phyloP scores from a whole-genome alignment of 2,329 filamentous ascomycete genomes.

The Verticillium zaregamsianum region DNA sequence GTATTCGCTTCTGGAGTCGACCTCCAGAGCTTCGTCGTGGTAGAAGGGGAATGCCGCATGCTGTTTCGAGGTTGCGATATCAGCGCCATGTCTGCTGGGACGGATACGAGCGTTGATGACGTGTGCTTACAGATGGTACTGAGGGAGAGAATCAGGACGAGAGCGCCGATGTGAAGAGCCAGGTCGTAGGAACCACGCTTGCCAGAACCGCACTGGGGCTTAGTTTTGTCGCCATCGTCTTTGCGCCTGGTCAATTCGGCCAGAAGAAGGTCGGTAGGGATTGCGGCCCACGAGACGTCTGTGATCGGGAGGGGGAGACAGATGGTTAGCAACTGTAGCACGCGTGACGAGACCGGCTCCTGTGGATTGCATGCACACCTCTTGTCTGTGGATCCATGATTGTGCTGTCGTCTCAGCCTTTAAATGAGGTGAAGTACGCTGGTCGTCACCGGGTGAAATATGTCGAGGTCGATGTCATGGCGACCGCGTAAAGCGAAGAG shows the following conservation, averaged over 20 bases:
- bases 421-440: neutral
- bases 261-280: slow-evolving; percentile 47
- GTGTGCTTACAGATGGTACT: slow-evolving; percentile 49
- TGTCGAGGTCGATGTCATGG: neutral
- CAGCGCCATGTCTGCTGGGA: neutral
- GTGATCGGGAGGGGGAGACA: neutral
- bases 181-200: slow-evolving; percentile 59
- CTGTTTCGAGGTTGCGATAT: slow-evolving; percentile 26
- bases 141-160: slow-evolving; percentile 60
- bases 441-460: neutral
- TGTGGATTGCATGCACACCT: neutral
- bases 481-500: neutral
- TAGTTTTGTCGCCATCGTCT: slow-evolving; percentile 28
- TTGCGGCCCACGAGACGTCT: slow-evolving; percentile 41
- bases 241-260: slow-evolving; percentile 49
- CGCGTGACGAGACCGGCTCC: neutral
- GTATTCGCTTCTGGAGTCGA: slow-evolving; percentile 53
- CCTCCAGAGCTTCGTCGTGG: slow-evolving; percentile 55
- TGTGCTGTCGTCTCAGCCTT: neutral
- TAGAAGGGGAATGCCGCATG: slow-evolving; percentile 63
- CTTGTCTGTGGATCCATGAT: neutral
- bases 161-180: slow-evolving; percentile 60
- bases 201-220: slow-evolving; percentile 49
- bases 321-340: neutral
- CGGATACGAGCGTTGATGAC: neutral